phyloP scores from a whole-genome alignment of 257 asterid genomes.

The Rauvolfia tetraphylla region DNA sequence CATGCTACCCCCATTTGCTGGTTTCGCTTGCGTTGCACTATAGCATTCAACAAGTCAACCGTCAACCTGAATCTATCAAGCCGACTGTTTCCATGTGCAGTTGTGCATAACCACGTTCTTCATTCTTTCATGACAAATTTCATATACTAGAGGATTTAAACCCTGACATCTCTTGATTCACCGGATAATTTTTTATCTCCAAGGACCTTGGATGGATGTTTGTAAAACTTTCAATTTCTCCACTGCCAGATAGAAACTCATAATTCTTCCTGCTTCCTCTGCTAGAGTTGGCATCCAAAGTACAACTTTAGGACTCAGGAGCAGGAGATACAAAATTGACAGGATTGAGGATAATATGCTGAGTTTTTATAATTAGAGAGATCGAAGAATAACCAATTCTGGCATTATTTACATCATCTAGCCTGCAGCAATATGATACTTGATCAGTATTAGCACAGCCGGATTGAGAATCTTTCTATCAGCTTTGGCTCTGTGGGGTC shows the following conservation, averaged over 20 bases:
- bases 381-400: not conserved
- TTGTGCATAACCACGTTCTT: not conserved
- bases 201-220: not conserved
- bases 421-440: not conserved
- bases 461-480: slow-evolving; percentile 1
- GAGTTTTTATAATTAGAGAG: not conserved
- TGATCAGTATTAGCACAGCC: not conserved
- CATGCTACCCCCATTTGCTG: not conserved
- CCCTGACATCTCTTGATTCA: not conserved
- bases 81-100: not conserved
- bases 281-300: too few relatives aligned
- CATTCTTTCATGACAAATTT: not conserved
- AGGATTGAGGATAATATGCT: not conserved
- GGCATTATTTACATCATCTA: not conserved
- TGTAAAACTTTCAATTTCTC: not conserved
- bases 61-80: not conserved
- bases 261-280: too few relatives aligned
- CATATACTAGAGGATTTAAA: not conserved
- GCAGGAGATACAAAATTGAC: too few relatives aligned
- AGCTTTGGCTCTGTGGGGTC: too few relatives aligned
- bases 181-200: not conserved
- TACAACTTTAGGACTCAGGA: too few relatives aligned
- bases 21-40: not conserved
- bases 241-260: too few relatives aligned
- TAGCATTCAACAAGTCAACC: not conserved